A percentile compares a stretch with the other conserved stretches of the same genome.
Conservation (phyloP, 805 yeast genomes). For the Ogataea paraovalis region DNA sequence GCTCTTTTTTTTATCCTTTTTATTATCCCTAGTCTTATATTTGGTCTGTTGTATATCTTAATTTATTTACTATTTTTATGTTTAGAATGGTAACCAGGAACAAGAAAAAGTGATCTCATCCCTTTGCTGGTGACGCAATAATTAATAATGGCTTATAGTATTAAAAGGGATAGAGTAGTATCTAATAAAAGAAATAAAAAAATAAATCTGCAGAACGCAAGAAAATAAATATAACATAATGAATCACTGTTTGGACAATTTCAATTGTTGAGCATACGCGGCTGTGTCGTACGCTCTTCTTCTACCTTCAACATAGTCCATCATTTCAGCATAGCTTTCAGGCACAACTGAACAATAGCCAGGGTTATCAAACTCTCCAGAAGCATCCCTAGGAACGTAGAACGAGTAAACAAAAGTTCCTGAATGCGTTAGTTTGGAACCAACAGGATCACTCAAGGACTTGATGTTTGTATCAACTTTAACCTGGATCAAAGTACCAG, state of each 20-base stretch:
- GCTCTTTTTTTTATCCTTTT: background rate
- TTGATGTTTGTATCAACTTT: slow-evolving; percentile 81
- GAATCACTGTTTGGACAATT: slow-evolving; percentile 11
- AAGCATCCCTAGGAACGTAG: slow-evolving; percentile 66
- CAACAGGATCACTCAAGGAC: slow-evolving; percentile 45
- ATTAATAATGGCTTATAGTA: no score
- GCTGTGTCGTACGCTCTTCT: slow-evolving; percentile 87
- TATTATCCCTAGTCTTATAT: background rate
- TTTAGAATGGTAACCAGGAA: no score
- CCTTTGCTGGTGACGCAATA: no score
- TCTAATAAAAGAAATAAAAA: background rate
- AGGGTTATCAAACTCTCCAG: slow-evolving; percentile 38
- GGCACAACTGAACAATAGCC: slow-evolving; percentile 80
- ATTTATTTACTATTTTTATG: background rate
- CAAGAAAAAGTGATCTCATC: no score
- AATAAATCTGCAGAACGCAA: background rate
- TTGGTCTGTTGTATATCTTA: background rate
- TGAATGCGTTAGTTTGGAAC: slow-evolving; percentile 59
- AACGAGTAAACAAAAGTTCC: slow-evolving; percentile 88
- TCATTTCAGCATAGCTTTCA: slow-evolving; percentile 86
- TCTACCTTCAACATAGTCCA: slow-evolving; percentile 84
- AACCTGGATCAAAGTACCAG: slow-evolving; percentile 89
- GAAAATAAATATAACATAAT: no score
- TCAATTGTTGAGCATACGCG: slow-evolving; percentile 49
- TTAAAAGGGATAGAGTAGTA: no score